Conservation (phyloP, 176 grass and related monocot genomes). For the Oryza australiensis region DNA sequence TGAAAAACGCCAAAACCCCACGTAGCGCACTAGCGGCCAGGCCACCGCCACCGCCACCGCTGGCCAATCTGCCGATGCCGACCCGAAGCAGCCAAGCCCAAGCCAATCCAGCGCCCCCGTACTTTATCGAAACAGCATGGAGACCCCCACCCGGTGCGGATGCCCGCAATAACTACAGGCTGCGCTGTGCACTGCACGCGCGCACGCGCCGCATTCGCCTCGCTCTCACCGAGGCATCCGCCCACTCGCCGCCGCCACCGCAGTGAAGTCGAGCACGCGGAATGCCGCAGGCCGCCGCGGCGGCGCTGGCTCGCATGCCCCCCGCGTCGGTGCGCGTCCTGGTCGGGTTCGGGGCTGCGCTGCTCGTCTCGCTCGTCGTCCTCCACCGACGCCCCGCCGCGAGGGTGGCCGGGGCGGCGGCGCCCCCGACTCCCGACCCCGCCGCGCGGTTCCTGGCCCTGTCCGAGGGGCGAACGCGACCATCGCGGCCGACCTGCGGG, state of each 20-base stretch:
- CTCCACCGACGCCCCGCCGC: not conserved
- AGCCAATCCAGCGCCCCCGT: no score
- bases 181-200: no score
- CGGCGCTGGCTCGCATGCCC: not conserved
- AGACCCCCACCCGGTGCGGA: no score
- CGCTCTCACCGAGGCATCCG: no score
- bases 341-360: constrained; percentile 30
- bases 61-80: no score
- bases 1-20: no score
- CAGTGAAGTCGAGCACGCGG: not conserved
- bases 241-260: no score
- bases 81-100: no score
- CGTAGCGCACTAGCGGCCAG: not conserved
- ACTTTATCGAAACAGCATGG: not conserved
- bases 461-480: constrained; percentile 62
- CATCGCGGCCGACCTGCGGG: constrained; percentile 61
- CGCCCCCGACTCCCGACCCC: not conserved
- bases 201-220: no score
- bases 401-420: not conserved
- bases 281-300: constrained; percentile 37
- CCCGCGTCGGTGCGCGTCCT: constrained; percentile 19
- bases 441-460: constrained; percentile 55
- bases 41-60: no score
- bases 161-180: no score
- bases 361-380: constrained; percentile 41